Percentiles rank a stretch among this genome's conserved stretches.
Evolutionary conservation across 441 rosid species (phyloP).

Genomic region (Metrosideros polymorpha): DNA sequence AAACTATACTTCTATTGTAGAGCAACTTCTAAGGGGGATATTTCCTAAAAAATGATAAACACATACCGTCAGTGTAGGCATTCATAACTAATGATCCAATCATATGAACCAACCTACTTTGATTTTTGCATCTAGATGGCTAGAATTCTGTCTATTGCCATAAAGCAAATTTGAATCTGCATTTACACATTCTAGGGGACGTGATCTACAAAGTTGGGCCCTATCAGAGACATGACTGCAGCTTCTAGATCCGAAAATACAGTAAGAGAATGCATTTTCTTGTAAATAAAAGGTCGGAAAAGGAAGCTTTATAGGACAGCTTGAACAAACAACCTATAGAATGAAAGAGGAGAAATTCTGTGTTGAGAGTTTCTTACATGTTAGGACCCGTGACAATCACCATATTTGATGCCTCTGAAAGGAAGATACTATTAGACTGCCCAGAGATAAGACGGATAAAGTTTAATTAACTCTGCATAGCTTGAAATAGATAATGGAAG

Average conservation of each 20-base stretch:
- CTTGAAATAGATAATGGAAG: background rate
- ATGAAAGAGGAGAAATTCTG: background rate
- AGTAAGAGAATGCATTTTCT: background rate
- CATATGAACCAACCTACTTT: background rate
- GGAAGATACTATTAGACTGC: constrained; percentile 89
- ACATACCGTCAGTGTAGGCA: background rate
- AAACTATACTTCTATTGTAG: background rate
- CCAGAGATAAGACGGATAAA: constrained; percentile 12
- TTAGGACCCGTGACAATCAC: constrained; percentile 91
- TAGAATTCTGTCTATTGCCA: background rate
- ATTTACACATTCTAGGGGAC: background rate
- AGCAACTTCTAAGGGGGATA: background rate
- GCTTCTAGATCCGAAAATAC: background rate
- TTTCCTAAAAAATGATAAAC: background rate
- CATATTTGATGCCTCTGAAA: constrained; percentile 95
- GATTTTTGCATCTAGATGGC: background rate
- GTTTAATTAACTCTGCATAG: background rate
- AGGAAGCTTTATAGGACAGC: background rate
- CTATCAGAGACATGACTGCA: background rate
- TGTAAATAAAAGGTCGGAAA: background rate
- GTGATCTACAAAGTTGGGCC: background rate
- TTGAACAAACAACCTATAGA: background rate
- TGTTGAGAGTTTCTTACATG: constrained; percentile 45
- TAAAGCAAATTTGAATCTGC: background rate
- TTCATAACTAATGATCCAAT: background rate